Conservation (phyloP, 75 land plant genomes). For the Selaginella tamariscina region DNA sequence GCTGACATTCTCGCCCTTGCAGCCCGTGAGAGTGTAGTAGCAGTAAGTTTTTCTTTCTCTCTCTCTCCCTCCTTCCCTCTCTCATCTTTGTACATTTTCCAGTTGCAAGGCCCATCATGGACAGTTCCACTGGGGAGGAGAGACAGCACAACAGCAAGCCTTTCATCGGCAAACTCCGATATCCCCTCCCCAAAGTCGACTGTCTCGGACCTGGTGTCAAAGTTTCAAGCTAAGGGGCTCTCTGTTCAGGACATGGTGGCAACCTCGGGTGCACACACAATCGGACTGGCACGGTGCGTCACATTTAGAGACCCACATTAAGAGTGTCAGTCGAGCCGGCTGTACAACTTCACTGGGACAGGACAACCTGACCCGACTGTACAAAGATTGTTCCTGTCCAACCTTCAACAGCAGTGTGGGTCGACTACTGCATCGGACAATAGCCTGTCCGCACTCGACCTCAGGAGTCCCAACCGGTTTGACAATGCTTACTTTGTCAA, state of each 20-base stretch:
- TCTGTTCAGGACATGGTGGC: slow-evolving; percentile 16
- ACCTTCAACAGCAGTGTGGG: not conserved
- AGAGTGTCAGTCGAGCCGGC: no score
- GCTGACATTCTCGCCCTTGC: slow-evolving; percentile 23
- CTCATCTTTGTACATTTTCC: not conserved
- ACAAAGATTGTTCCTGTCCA: not conserved
- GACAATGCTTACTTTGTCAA: slow-evolving; percentile 7
- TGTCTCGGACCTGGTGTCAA: not conserved
- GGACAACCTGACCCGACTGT: not conserved
- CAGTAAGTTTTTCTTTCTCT: not conserved
- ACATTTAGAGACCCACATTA: slow-evolving; percentile 9
- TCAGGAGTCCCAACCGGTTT: not conserved
- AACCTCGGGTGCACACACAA: slow-evolving; percentile 10
- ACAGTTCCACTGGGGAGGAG: not conserved
- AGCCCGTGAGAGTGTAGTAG: slow-evolving; percentile 16
- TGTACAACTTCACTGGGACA: not conserved
- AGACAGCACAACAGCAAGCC: slow-evolving; percentile 1
- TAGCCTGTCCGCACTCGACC: not conserved
- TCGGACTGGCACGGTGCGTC: not conserved
- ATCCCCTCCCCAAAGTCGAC: slow-evolving; percentile 2
- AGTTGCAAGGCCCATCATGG: slow-evolving; percentile 10
- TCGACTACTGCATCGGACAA: not conserved
- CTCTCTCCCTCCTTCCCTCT: not conserved
- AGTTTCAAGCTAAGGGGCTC: slow-evolving; percentile 1
- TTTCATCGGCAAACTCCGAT: not conserved